Evolutionary conservation across 2,329 filamentous ascomycete species (phyloP).

Genomic region (Orbilia quercus): DNA sequence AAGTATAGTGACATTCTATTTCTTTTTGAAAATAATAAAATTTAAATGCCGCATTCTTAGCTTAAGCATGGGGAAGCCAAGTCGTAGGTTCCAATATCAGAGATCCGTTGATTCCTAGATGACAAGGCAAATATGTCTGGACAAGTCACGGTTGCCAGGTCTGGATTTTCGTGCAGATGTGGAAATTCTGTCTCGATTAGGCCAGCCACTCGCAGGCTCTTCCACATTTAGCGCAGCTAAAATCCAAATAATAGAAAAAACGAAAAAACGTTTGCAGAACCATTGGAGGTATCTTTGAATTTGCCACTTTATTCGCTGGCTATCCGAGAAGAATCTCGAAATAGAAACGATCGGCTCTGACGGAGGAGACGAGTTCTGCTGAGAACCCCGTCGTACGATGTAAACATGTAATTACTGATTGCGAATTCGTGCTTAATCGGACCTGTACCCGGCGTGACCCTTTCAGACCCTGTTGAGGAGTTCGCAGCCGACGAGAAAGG

Average conservation of each 20-base stretch:
- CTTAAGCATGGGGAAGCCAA: constrained; percentile 31
- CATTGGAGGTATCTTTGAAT: constrained; percentile 6
- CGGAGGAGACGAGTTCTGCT: constrained; percentile 30
- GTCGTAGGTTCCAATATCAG: constrained; percentile 25
- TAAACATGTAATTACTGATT: too few species aligned
- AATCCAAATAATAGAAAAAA: too few species aligned
- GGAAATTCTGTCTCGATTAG: constrained; percentile 36
- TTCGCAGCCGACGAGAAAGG: constrained; percentile 37
- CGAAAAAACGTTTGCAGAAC: constrained; percentile 32
- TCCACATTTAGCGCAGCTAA: constrained; percentile 55
- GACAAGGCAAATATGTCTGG: constrained; percentile 1
- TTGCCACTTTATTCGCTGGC: constrained; percentile 55
- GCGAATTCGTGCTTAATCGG: too few species aligned
- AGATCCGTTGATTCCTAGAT: constrained; percentile 8
- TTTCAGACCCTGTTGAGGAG: constrained; percentile 41
- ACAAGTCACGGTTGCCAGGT: background rate
- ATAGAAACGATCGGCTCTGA: constrained; percentile 43
- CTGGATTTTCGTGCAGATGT: constrained; percentile 38
- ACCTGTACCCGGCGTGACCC: too few species aligned
- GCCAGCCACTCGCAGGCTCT: constrained; percentile 12
- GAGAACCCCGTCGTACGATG: too few species aligned
- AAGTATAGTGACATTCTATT: too few species aligned
- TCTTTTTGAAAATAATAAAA: too few species aligned
- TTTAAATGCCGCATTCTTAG: constrained; percentile 52
- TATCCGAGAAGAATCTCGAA: constrained; percentile 50